Conservation (phyloP, 768 basidiomycete genomes). For the Albatrellus ellisii region DNA sequence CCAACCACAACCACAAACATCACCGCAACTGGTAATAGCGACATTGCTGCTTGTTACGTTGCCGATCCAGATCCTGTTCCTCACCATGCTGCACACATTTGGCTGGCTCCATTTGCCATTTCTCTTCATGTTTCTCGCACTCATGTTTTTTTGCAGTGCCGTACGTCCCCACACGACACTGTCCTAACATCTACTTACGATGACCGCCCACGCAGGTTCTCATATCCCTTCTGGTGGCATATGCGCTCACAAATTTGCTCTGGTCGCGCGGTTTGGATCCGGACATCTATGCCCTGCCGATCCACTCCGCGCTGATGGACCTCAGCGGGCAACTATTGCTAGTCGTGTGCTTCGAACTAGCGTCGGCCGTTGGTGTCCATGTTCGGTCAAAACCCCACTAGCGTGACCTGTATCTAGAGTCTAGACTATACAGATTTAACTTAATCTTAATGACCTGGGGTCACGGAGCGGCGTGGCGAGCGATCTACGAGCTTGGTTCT, state of each 20-base stretch:
- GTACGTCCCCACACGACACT: slow-evolving; percentile 32
- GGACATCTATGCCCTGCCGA: slow-evolving; percentile 87
- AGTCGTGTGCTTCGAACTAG: slow-evolving; percentile 61
- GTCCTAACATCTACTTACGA: background rate
- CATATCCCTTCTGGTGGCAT: slow-evolving; percentile 57
- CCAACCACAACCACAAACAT: slow-evolving; percentile 23
- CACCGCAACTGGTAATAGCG: slow-evolving; percentile 40
- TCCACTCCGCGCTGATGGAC: slow-evolving; percentile 84
- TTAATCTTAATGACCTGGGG: background rate
- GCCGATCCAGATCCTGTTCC: slow-evolving; percentile 71
- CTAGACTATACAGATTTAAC: background rate
- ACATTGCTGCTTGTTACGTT: slow-evolving; percentile 65
- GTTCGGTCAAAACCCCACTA: slow-evolving; percentile 13
- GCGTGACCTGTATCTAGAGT: background rate
- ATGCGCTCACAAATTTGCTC: slow-evolving; percentile 53
- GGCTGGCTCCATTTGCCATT: slow-evolving; percentile 72
- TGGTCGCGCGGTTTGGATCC: slow-evolving; percentile 76
- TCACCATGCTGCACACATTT: slow-evolving; percentile 45
- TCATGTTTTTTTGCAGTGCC: slow-evolving; percentile 62
- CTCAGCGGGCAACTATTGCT: slow-evolving; percentile 73
- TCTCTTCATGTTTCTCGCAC: slow-evolving; percentile 51
- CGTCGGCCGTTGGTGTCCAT: slow-evolving; percentile 29
- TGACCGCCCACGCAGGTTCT: slow-evolving; percentile 36
- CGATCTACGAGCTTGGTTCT: too few species aligned
- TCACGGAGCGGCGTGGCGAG: too few species aligned